Conservation (phyloP, 2,329 filamentous ascomycete species). For the Colletotrichum nymphaeae region DNA sequence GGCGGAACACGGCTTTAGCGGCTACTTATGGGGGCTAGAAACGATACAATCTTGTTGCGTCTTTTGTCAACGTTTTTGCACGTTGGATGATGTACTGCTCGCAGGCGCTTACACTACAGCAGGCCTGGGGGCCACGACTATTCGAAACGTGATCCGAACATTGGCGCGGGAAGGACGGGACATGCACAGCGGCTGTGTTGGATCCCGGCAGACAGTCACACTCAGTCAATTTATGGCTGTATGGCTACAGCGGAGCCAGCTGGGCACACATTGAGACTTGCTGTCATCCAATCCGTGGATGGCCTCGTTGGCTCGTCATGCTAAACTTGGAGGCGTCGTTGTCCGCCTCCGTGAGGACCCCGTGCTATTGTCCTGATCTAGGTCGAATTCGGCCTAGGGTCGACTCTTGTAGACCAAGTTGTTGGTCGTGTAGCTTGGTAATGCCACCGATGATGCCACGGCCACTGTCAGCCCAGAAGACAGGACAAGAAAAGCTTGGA, state of each 20-base stretch:
- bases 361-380: background rate
- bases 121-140: background rate
- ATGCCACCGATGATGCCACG: background rate
- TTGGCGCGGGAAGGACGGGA: slow-evolving; percentile 20
- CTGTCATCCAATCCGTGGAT: background rate
- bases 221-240: background rate
- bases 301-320: background rate
- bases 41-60: background rate
- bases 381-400: no score
- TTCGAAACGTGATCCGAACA: slow-evolving; percentile 27
- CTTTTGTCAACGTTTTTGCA: no score
- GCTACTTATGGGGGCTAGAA: background rate
- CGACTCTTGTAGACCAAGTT: background rate
- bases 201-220: background rate
- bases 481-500: background rate
- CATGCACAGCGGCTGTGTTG: slow-evolving; percentile 3
- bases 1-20: background rate
- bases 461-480: no score
- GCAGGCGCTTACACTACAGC: slow-evolving; percentile 10
- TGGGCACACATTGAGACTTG: background rate
- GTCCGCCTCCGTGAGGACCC: background rate
- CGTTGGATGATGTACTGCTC: background rate
- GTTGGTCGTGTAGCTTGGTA: background rate
- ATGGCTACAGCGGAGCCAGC: background rate
- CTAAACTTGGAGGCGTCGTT: background rate